Percentiles rank a stretch among this genome's conserved stretches.
phyloP scores from a whole-genome alignment of 2,329 filamentous ascomycete species.

The Fusarium duplospermum region DNA sequence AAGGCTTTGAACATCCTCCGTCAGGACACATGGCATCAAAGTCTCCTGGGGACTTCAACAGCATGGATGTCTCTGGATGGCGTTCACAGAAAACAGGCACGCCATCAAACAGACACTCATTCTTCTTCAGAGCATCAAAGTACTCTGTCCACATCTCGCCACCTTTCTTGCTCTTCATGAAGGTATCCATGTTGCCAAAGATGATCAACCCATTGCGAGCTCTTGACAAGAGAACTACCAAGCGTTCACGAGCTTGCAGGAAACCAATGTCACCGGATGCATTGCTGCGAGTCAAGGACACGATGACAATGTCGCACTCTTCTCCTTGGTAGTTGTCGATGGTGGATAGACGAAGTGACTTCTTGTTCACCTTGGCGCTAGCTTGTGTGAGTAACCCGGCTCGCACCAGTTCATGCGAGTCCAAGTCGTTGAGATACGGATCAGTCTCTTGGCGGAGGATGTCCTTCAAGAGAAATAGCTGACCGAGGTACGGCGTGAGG shows the following conservation, averaged over 20 bases:
- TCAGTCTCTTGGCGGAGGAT: conserved; percentile 68
- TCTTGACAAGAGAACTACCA: conserved; percentile 78
- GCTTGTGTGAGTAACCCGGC: conserved; percentile 71
- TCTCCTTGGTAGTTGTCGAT: conserved; percentile 87
- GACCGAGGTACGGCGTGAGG: conserved; percentile 78
- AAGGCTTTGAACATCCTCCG: conserved; percentile 74
- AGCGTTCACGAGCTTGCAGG: conserved; percentile 71
- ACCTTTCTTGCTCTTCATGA: conserved; percentile 62
- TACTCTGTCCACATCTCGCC: conserved; percentile 65
- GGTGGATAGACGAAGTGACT: conserved; percentile 71
- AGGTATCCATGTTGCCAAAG: conserved; percentile 76
- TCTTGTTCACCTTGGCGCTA: conserved; percentile 62
- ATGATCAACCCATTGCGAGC: conserved; percentile 75
- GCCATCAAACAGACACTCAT: conserved; percentile 67
- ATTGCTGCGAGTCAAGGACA: conserved; percentile 76
- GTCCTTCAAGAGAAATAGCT: conserved; percentile 68
- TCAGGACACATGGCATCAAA: conserved; percentile 74
- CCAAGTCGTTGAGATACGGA: conserved; percentile 75
- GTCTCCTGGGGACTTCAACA: conserved; percentile 63
- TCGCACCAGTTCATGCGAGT: conserved; percentile 67
- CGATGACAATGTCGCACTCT: conserved; percentile 78
- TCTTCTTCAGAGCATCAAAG: conserved; percentile 65
- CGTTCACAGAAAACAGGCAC: conserved; percentile 70
- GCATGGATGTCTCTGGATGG: conserved; percentile 62
- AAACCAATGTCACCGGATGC: conserved; percentile 74